A percentile compares a stretch with the other conserved stretches of the same genome.
These are phyloP conservation scores for Fereydounia khargensis DNA, from an alignment of 1,284 basidiomycete genomes.

Conservation along the genomic window DNA sequence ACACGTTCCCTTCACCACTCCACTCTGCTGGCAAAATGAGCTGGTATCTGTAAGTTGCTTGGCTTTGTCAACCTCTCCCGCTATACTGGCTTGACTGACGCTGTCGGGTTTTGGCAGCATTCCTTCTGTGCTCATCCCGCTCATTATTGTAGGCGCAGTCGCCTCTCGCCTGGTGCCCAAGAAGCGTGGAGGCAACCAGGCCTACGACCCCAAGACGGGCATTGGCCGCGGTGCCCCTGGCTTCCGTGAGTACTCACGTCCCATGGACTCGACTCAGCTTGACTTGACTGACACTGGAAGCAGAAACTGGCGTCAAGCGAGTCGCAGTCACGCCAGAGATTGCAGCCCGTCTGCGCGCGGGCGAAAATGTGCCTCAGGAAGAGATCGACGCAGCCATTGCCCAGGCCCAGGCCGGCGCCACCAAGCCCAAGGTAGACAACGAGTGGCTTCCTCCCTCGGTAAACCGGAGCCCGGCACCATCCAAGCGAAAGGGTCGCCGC, in stretches of 20 bases:
- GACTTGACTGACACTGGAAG: background rate
- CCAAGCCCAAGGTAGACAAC: conserved; percentile 31
- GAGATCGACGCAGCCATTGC: conserved; percentile 42
- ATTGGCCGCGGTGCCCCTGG: conserved; percentile 50
- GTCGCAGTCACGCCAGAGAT: conserved; percentile 48
- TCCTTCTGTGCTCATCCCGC: conserved; percentile 31
- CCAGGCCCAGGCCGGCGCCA: conserved; percentile 18
- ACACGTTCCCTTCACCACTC: background rate
- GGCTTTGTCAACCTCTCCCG: background rate
- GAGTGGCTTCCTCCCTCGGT: conserved; percentile 37
- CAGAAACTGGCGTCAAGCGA: conserved; percentile 45
- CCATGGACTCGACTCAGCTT: background rate
- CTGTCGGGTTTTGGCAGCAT: conserved; percentile 7
- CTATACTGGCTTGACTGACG: background rate
- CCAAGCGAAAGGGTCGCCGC: too few relatives aligned
- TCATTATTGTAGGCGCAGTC: conserved; percentile 29
- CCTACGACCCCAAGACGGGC: conserved; percentile 50
- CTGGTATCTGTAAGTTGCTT: conserved; percentile 25
- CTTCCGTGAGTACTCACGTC: conserved; percentile 28
- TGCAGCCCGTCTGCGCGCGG: conserved; percentile 46
- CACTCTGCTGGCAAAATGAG: too few relatives aligned
- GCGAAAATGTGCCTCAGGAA: conserved; percentile 46
- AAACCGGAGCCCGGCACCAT: too few relatives aligned
- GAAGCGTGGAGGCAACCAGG: conserved; percentile 11
- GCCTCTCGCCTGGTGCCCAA: conserved; percentile 23